A percentile compares a stretch with the other conserved stretches of the same genome.
Conservation (phyloP, 345 rosid genomes). For the Euphorbia pulcherrima region DNA sequence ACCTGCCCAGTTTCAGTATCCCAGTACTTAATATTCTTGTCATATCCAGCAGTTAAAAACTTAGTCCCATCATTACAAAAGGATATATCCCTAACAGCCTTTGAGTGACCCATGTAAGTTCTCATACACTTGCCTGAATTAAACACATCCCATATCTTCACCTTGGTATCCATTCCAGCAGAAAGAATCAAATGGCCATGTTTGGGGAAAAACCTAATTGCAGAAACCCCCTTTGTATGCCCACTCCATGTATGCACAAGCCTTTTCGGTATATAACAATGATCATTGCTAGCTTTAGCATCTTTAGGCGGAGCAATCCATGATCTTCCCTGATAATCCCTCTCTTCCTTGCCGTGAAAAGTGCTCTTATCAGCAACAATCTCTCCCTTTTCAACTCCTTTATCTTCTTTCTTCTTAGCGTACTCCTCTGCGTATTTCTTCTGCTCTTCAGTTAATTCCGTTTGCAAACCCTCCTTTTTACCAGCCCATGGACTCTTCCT, state of each 20-base stretch:
- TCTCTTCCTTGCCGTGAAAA: constrained; percentile 94
- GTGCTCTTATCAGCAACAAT: constrained; percentile 73
- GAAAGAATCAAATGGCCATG: constrained; percentile 96
- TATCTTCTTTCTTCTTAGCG: constrained; percentile 91
- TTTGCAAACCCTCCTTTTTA: constrained; percentile 75
- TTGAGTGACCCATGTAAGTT: constrained; percentile 95
- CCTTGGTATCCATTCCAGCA: constrained; percentile 93
- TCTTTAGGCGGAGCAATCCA: constrained; percentile 96
- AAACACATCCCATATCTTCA: constrained; percentile 98
- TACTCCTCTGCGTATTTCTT: constrained; percentile 94
- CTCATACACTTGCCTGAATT: constrained; percentile 97
- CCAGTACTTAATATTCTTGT: constrained; percentile 95
- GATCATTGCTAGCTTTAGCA: constrained; percentile 86
- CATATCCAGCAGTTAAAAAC: constrained; percentile 91
- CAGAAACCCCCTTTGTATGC: constrained; percentile 28
- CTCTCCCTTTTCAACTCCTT: constrained; percentile 76
- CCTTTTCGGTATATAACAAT: constrained; percentile 50
- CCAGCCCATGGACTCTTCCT: constrained; percentile 96
- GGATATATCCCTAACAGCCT: constrained; percentile 91
- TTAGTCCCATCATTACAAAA: constrained; percentile 92
- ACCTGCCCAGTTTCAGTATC: constrained; percentile 96
- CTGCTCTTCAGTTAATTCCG: constrained; percentile 89
- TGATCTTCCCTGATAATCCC: constrained; percentile 91
- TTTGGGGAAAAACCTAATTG: constrained; percentile 91
- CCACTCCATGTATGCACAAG: constrained; percentile 30